These are phyloP conservation scores for Onygena corvina DNA, from an alignment of 2,329 filamentous ascomycete species.

Conservation along the genomic window DNA sequence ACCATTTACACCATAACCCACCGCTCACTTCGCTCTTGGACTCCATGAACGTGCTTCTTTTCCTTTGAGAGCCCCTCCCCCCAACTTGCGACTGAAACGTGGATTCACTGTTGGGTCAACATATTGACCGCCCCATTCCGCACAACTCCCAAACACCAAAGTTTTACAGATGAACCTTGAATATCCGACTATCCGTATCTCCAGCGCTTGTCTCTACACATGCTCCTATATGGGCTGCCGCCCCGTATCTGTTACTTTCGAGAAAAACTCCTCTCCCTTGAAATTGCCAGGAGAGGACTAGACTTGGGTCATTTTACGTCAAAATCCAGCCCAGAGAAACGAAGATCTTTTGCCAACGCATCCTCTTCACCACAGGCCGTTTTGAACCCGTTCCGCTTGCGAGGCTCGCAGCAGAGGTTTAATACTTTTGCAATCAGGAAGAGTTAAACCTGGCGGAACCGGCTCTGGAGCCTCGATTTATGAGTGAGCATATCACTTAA, in stretches of 20 bases:
- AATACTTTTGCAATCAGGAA: background rate
- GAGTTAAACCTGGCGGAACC: background rate
- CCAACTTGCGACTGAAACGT: background rate
- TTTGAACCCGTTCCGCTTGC: background rate
- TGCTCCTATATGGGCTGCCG: background rate
- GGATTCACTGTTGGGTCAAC: background rate
- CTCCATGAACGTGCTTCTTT: too few relatives aligned
- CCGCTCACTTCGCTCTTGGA: too few relatives aligned
- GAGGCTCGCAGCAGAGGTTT: conserved; percentile 3
- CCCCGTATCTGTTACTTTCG: background rate
- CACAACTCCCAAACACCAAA: background rate
- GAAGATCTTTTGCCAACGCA: background rate
- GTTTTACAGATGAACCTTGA: background rate
- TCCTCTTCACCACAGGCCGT: background rate
- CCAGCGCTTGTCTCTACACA: background rate
- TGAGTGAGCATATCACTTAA: too few relatives aligned
- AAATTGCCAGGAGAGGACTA: background rate
- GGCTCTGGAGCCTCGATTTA: background rate
- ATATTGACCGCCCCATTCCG: background rate
- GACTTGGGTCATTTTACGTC: background rate
- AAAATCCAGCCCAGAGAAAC: background rate
- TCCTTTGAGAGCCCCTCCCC: background rate
- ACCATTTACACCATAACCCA: too few relatives aligned
- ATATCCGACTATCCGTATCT: background rate
- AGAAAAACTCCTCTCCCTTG: background rate